Evolutionary conservation across 2,329 filamentous ascomycete species (phyloP).

Genomic region (Zymoseptoria ardabiliae): DNA sequence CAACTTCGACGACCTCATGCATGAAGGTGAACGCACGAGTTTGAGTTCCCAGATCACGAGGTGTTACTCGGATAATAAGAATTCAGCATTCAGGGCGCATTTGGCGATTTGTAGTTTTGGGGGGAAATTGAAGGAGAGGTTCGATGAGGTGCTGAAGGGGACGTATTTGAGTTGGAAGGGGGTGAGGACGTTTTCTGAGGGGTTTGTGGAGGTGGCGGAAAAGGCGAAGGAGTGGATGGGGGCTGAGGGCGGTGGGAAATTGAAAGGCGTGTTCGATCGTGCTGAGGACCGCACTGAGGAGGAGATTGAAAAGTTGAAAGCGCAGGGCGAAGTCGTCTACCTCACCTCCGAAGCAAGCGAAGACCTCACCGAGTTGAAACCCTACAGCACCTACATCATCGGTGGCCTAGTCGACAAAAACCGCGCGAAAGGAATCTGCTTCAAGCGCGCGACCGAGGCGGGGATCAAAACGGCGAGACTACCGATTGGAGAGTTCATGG

Average conservation of each 20-base stretch:
- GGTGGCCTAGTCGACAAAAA: conserved; percentile 95
- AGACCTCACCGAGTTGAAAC: conserved; percentile 73
- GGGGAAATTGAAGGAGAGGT: conserved; percentile 65
- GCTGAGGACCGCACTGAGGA: conserved; percentile 16
- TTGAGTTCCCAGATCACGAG: conserved; percentile 77
- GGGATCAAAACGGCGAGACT: conserved; percentile 83
- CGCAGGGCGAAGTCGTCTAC: conserved; percentile 63
- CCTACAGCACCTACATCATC: conserved; percentile 85
- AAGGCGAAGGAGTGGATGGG: conserved; percentile 64
- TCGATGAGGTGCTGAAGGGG: conserved; percentile 64
- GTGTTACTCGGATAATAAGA: conserved; percentile 80
- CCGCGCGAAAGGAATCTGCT: conserved; percentile 88
- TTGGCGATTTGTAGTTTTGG: conserved; percentile 72
- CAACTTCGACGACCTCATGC: conserved; percentile 85
- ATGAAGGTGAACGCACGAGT: conserved; percentile 74
- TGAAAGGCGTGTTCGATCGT: conserved; percentile 20
- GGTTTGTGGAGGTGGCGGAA: conserved; percentile 64
- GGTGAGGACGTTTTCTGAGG: conserved; percentile 62
- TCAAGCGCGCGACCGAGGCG: conserved; percentile 65
- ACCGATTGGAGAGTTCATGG: conserved; percentile 90
- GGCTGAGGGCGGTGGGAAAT: conserved; percentile 33
- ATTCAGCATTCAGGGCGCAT: conserved; percentile 59
- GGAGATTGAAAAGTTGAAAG: conserved; percentile 16
- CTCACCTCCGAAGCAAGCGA: conserved; percentile 86
- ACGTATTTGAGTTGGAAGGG: conserved; percentile 75